Percentiles rank a stretch among this genome's conserved stretches.
Conservation (phyloP, 768 basidiomycete species). For the Boletus sensibilis region DNA sequence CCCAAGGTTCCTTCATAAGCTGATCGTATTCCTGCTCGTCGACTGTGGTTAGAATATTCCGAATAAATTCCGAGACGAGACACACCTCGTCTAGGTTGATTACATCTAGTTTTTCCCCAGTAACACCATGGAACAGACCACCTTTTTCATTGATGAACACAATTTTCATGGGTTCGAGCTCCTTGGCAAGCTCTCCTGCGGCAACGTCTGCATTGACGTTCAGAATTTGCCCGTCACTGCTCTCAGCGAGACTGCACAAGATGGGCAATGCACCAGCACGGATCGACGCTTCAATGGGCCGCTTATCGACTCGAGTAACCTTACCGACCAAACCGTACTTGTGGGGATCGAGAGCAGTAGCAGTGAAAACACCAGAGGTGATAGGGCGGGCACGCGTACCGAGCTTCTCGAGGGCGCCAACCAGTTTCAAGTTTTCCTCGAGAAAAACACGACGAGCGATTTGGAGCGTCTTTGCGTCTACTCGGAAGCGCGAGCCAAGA, state of each 20-base stretch:
- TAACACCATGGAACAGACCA: conserved; percentile 95
- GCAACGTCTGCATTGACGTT: conserved; percentile 99
- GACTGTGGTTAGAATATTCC: background rate
- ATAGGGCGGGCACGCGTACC: conserved; percentile 98
- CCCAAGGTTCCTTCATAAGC: conserved; percentile 98
- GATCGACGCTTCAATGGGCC: conserved; percentile 95
- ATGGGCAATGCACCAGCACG: conserved; percentile 95
- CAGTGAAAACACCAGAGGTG: conserved; percentile 96
- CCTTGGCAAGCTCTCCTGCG: conserved; percentile 96
- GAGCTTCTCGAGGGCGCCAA: conserved; percentile 86
- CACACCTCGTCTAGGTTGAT: conserved; percentile 95
- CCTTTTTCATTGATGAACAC: conserved; percentile 99
- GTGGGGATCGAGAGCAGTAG: conserved; percentile 90
- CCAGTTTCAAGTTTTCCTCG: conserved; percentile 95
- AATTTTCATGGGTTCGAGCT: conserved; percentile 97
- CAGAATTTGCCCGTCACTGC: conserved; percentile 93
- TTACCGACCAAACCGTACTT: conserved; percentile 97
- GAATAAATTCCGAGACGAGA: background rate
- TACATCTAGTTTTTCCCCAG: conserved; percentile 91
- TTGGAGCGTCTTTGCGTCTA: conserved; percentile 90
- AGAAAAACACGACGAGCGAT: conserved; percentile 96
- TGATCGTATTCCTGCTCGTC: conserved; percentile 80
- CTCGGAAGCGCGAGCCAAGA: background rate
- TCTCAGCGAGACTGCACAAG: conserved; percentile 91
- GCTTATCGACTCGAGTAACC: conserved; percentile 92